Evolutionary conservation across 768 basidiomycete species (phyloP), one percentile per base, ranked within the genome.

Genomic region (Hortiboletus flavorubellus): DNA sequence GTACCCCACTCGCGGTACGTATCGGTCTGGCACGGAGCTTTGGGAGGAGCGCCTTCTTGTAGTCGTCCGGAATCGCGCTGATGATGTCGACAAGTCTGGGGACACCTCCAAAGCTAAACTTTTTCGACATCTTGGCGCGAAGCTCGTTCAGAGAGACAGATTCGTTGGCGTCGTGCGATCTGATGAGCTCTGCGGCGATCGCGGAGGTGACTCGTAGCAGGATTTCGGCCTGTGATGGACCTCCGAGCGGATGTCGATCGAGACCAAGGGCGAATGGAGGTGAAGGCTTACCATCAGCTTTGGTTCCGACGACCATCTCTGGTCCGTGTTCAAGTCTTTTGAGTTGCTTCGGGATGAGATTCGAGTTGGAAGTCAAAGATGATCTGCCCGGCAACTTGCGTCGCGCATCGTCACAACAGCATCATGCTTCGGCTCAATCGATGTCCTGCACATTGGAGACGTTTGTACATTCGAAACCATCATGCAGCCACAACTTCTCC

Each of bases 31-130:
- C 96, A 61, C 85, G 89, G 56, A 99, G 75, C 70, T 88, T 93
- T 2, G 94, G 93, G 50, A 98, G 71, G 21, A 99, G 72, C 7
- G 88, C 88, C 62, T 93, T 93, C 73, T 94, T 94, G 76, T 95
- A 93, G 51, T 97, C 95, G 70, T 98, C 95, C 16, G 97, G 97
- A 47, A 98, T 96, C 37, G 97, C 97, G 59, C 93, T 92, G 72
- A 99, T 93, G 65, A 99, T 98, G 70, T 99, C 97, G 43, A 98
- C 96, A 18, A 99, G 80, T 44, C 97, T 74, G 0, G 97, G 97
- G 0, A 96, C 89, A 31, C 91, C 91, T 35, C 89, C 85, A 63
- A 86, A 89, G 5, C 83, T 85, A 68, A 85, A 86, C 71, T 94
- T 94, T 76, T 98, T 98, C 70, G 91, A 91, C 72, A 95, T 81